Evolutionary conservation across 2,329 filamentous ascomycete genomes (phyloP).

Genomic region (Trichoderma gracile): DNA sequence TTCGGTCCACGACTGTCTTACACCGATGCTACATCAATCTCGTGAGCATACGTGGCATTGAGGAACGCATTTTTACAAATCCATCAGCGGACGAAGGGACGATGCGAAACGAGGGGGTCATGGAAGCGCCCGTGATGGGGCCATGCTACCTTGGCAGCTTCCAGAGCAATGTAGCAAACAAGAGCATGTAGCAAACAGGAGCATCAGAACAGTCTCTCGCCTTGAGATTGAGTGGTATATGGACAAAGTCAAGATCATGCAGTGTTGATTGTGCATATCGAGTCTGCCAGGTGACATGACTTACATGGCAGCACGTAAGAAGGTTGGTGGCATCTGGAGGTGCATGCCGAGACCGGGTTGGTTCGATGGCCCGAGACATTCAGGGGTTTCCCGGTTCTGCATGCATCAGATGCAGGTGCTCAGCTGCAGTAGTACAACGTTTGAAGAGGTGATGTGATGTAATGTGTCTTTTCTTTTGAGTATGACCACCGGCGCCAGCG

Average conservation of each 20-base stretch:
- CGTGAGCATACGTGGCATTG: conserved; percentile 22
- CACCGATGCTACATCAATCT: conserved; percentile 19
- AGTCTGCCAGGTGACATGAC: background rate
- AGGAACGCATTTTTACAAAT: too few species aligned
- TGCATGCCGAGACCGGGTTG: conserved; percentile 14
- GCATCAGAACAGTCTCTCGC: background rate
- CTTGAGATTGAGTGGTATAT: background rate
- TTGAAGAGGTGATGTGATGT: too few species aligned
- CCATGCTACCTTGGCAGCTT: conserved; percentile 13
- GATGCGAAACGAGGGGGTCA: conserved; percentile 2
- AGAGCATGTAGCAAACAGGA: background rate
- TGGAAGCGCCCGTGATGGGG: background rate
- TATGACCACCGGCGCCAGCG: too few species aligned
- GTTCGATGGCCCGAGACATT: conserved; percentile 15
- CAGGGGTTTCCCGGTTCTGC: conserved; percentile 2
- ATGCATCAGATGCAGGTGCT: background rate
- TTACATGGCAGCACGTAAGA: background rate
- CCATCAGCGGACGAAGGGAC: conserved; percentile 2
- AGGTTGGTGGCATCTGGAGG: conserved; percentile 18
- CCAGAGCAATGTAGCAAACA: background rate
- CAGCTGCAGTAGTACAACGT: conserved; percentile 1
- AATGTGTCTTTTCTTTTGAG: too few species aligned
- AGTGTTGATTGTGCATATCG: background rate
- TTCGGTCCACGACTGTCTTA: background rate
- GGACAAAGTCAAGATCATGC: background rate